Evolutionary conservation across 2,329 filamentous ascomycete genomes (phyloP), one percentile per base, ranked within the genome.

Genomic region (Neophaeococcomyces mojaviensis): DNA sequence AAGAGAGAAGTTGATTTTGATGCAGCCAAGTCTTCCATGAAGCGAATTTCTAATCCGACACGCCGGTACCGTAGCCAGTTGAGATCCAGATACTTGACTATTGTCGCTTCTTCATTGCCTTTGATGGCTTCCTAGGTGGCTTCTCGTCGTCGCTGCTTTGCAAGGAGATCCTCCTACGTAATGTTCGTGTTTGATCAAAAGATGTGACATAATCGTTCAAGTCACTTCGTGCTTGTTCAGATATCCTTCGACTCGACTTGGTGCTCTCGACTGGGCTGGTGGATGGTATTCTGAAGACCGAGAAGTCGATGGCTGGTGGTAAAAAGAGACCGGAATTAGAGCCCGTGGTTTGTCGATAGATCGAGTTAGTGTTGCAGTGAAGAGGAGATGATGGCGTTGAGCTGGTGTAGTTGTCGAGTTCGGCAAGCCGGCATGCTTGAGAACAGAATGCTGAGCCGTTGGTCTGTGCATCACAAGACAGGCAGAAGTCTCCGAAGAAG

Each of bases 381-480:
- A 60, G 59, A 34, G 65, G 61, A 38, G 62, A 63, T 26, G 55
- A 55, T 26, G 66, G 60, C 39, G 62, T 61, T 31, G 64, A 64
- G 44, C 41, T 59, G 50, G 59, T 60, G 35, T 59, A 58, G 34
- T 40, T 54, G 47, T 95, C 88, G 58, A 90, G 81, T 68, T 95
- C 89, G 55, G 86, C 84, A 36, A 96, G 74, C 55, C 88, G 80
- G 76, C 89, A 96, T 24, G 86, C 79, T 69, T 96, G 88, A 38
- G 88, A 94, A 76, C 89, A 96, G 75, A 94, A 95, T 55, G 86
- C 81, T 51, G 82, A 82, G 47, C 81, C 81, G 54, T 86, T 78
- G 50, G 85, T 88, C 69, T 94, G 86, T 70, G 84, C 84, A 71
- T 96, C 89, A 73, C 89, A 96, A 71, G 85, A 82, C 59, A 96